Percentiles rank a stretch among this genome's conserved stretches.
These are phyloP conservation scores for Acer negundo DNA, from an alignment of 345 rosid genomes.

Conservation along the genomic window DNA sequence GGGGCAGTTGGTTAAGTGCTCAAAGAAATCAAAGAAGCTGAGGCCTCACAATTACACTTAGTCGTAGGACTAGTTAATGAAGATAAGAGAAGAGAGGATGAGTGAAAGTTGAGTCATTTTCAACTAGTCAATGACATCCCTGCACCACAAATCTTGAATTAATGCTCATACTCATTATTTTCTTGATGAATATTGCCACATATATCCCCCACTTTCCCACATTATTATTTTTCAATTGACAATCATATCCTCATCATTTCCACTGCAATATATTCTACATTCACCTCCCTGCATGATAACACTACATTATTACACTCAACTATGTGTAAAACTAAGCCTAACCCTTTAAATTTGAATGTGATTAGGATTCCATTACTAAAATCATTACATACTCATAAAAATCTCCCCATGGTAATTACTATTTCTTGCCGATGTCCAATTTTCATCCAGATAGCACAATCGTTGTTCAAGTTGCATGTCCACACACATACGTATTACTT, in stretches of 20 bases:
- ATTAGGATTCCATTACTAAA: too few species aligned
- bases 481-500: too few species aligned
- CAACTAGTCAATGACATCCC: slow-evolving; percentile 10
- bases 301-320: too few species aligned
- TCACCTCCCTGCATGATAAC: too few species aligned
- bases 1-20: slow-evolving; percentile 6
- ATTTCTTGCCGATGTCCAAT: too few species aligned
- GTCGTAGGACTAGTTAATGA: not conserved
- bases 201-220: not conserved
- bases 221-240: not conserved
- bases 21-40: not conserved
- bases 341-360: not conserved
- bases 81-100: not conserved
- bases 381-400: too few species aligned
- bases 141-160: slow-evolving; percentile 11
- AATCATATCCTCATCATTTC: not conserved
- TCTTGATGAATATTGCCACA: not conserved
- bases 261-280: too few species aligned
- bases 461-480: too few species aligned
- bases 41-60: not conserved
- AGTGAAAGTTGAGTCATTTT: slow-evolving; percentile 16
- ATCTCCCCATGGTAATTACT: too few species aligned
- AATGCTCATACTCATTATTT: slow-evolving; percentile 1
- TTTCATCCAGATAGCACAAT: too few species aligned
- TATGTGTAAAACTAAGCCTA: too few species aligned